Evolutionary conservation across 2,329 filamentous ascomycete genomes (phyloP), one percentile per base, ranked within the genome.

Genomic region (Microdochium nivale): DNA sequence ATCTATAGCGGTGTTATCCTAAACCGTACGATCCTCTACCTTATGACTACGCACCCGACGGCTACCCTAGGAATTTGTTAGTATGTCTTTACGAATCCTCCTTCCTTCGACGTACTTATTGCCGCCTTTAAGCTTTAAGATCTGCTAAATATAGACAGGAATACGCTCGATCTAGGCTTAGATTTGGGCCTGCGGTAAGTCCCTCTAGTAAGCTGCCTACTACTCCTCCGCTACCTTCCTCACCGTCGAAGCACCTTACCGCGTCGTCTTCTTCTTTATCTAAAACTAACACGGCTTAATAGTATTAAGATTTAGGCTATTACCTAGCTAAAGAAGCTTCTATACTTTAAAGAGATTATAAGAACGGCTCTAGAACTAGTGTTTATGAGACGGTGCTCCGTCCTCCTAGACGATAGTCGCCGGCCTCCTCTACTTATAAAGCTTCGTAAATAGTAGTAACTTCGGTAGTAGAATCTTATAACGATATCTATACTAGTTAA

Each of bases 111-210:
- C 8, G 30, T 33, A 33, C 30, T 33, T 14, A 14, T 33, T 33
- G 14, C 30, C 30, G 55, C 49, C 46, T 55, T 32, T 40, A n/a
- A n/a, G n/a, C n/a, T n/a, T n/a, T n/a, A n/a, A n/a, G n/a, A n/a
- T n/a, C n/a, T n/a, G n/a, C n/a, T 55, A 33, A 27, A 56, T 53
- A 55, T 58, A 47, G 32, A 44, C 23, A 24, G 37, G 23, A 47
- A 59, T 56, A 13, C 48, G 21, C 35, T 59, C 48, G 51, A 59
- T 58, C 50, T 54, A 59, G 35, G 5, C 8, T 35, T 59, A 48
- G 43, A 59, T 58, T 32, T 46, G 48, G 19, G 40, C 13, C 35
- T 58, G 51, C 25, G 33, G 27, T 1, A 59, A 47, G 27, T 56
- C 48, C 25, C 53, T 37, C 54, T 48, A 58, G n/a, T 1, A 11